A percentile compares a stretch with the other conserved stretches of the same genome.
Evolutionary conservation across 1,139 yeast species (phyloP).

Genomic region (Starmera stellimalicola): DNA sequence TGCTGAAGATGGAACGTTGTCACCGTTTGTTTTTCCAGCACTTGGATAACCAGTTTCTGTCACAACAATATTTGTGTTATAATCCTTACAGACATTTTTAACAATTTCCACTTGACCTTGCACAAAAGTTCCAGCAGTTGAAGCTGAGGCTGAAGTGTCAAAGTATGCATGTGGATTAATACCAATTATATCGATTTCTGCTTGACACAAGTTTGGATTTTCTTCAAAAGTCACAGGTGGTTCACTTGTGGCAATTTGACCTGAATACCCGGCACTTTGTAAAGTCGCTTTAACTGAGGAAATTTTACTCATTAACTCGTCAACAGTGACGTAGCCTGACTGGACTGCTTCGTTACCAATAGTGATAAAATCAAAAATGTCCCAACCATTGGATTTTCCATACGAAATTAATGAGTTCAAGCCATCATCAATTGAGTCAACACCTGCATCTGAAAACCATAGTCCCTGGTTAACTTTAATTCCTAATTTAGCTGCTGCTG

Average conservation of each 20-base stretch:
- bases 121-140: conserved; percentile 65
- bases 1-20: conserved; percentile 55
- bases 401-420: conserved; percentile 44
- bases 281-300: conserved; percentile 49
- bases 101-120: conserved; percentile 49
- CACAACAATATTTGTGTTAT: conserved; percentile 37
- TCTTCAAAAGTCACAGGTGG: conserved; percentile 69
- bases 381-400: conserved; percentile 51
- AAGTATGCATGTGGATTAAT: conserved; percentile 85
- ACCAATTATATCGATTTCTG: conserved; percentile 72
- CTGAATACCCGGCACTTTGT: conserved; percentile 64
- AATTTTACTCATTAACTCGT: conserved; percentile 54
- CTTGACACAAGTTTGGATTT: conserved; percentile 57
- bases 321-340: conserved; percentile 47
- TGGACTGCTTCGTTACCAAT: conserved; percentile 83
- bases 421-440: conserved; percentile 54
- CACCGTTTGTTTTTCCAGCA: conserved; percentile 60
- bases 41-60: conserved; percentile 92
- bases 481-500: conserved; percentile 52
- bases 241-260: conserved; percentile 73
- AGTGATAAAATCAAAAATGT: conserved; percentile 60
- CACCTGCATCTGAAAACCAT: conserved; percentile 62
- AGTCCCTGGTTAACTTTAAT: conserved; percentile 77
- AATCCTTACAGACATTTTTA: conserved; percentile 41
- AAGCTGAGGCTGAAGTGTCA: conserved; percentile 50